A percentile compares a stretch with the other conserved stretches of the same genome.
Conservation (phyloP, 2,329 filamentous ascomycete species). For the Lizonia empirigonia region DNA sequence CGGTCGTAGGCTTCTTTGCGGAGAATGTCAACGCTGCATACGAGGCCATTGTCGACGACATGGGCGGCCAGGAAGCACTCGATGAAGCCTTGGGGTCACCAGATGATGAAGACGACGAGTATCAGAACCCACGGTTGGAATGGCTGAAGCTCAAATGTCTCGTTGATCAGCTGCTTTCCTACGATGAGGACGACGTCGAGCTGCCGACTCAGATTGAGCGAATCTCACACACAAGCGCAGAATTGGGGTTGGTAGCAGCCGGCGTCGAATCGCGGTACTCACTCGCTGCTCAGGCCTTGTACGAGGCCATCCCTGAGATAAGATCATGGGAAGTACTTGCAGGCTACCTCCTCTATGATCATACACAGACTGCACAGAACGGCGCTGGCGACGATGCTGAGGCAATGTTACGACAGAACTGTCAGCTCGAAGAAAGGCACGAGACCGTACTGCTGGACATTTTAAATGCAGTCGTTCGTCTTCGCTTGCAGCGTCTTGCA, state of each 20-base stretch:
- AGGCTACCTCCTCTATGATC: conserved; percentile 90
- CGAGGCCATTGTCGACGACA: conserved; percentile 78
- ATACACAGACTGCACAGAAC: conserved; percentile 65
- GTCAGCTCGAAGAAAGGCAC: conserved; percentile 75
- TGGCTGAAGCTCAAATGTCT: conserved; percentile 95
- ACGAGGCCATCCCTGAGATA: conserved; percentile 79
- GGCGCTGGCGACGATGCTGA: conserved; percentile 65
- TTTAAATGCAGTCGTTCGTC: conserved; percentile 79
- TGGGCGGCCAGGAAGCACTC: conserved; percentile 78
- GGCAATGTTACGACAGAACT: conserved; percentile 69
- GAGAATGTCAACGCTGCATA: conserved; percentile 84
- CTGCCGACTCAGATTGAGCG: conserved; percentile 57
- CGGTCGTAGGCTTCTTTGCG: conserved; percentile 88
- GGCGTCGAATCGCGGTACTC: conserved; percentile 81
- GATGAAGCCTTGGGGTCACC: conserved; percentile 74
- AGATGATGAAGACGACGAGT: conserved; percentile 75
- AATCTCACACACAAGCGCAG: conserved; percentile 49
- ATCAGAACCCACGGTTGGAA: conserved; percentile 73
- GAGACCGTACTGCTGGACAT: conserved; percentile 87
- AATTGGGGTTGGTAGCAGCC: conserved; percentile 60
- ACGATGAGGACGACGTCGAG: conserved; percentile 72
- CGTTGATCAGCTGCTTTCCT: conserved; percentile 79
- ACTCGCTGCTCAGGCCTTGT: conserved; percentile 83
- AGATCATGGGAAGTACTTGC: conserved; percentile 86
- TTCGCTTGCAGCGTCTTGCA: conserved; percentile 68